Base-by-base conservation (phyloP, 129 eudicot species). In the Smallanthus sonchifolius region DNA sequence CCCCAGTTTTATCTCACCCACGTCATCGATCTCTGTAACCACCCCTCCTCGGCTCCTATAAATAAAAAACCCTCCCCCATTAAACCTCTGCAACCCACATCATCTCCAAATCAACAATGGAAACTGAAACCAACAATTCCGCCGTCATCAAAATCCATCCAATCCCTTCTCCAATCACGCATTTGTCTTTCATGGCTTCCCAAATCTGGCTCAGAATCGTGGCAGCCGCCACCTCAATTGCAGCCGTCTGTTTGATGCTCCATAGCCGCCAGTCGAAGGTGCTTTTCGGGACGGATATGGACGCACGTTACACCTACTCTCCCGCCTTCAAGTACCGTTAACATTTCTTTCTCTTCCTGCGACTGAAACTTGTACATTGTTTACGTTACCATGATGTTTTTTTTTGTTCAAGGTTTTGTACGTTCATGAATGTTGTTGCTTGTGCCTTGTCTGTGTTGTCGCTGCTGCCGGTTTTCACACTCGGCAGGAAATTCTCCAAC, bases 241-340 rank as follows among this genome's bases (percentile, higher is more conserved):
- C 86, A 16, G 94, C 98, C 36, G 75, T 89, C 5, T 72, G 67
- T 34, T 38, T 89, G n/a, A 77, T 83, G 48, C 16, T 89, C 70
- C 82, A 87, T 10, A 84, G 79, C 77, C 83, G 80, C 5, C 84
- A 89, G 72, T 73, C 88, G 7, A 81, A 77, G 8, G 36, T 77
- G 7, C 72, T 89, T 0, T 87, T 16, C 52, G 92, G 95, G 8
- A 65, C 84, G 1, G 43, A 72, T 24, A 38, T 80, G 19, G 90
- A 85, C 16, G 96, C 92, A 0, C 87, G 88, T 44, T 92, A 89
- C 72, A 84, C 78, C 77, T 92, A 87, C 78, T 73, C 87, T 20
- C 77, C 98, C 8, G 84, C 96, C 51, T 86, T 85, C 84, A 87
- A 82, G 98, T 92, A 56, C 40, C 30, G 0, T 72, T 13, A 4